Base-by-base conservation (phyloP, 345 rosid species). In the Zanthoxylum bungeanum region DNA sequence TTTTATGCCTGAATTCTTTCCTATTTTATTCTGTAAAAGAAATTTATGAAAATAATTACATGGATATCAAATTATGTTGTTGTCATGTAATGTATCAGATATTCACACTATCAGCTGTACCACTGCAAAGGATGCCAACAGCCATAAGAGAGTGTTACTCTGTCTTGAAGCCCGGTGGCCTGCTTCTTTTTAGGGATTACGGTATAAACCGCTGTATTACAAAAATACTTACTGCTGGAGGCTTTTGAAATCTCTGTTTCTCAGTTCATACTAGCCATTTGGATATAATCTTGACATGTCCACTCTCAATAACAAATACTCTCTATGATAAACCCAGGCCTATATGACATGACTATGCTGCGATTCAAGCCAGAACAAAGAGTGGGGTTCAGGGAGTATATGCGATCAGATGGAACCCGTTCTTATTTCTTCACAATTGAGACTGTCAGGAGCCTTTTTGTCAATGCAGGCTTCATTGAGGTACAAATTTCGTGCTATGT, bases 291-390 rank as follows among this genome's bases (percentile, higher is more conserved):
- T 27, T n/a, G 17, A 1, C 24, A 3, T 27, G n/a, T 74, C n/a
- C 39, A 14, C 11, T 46, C 21, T 30, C 22, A 47, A 68, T 70
- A 55, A 73, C 62, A 52, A 49, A 65, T 51, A 71, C 65, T 78
- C 73, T 37, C 76, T 21, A 67, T 70, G 52, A 60, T 71, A 55
- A 70, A 67, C 72, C 21, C 82, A 94, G 97, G 98, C 58, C 92
- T 94, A 24, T 94, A 90, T 79, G 97, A 94, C 75, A 88, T 90
- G 97, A 90, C 92, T 4, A 94, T 94, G 97, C 84, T 94, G 77
- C 90, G 93, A 61, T 94, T 90, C 80, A 81, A 87, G 75, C 77
- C 82, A 9, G 90, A 85, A 34, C 85, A 90, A 83, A 79, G 82
- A 73, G 81, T 94, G 68, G 95, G 93, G 1, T 90, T 90, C 70